Evolutionary conservation across 192 early-diverging fungal genomes (phyloP).

Genomic region (Obelidium mucronatum): DNA sequence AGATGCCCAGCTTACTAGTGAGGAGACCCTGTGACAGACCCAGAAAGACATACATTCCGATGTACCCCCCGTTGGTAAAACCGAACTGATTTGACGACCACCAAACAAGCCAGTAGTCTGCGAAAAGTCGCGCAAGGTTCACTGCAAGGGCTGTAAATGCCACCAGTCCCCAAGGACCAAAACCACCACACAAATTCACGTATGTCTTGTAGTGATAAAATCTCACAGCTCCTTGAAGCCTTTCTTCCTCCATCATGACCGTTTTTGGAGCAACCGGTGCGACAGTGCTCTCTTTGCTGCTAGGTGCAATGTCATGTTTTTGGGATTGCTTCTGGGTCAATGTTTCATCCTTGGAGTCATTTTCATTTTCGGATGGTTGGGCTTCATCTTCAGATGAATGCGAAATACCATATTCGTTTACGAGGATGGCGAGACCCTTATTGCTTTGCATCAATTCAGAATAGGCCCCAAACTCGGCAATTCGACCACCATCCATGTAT

Average conservation of each 20-base stretch:
- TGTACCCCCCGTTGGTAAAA: neutral
- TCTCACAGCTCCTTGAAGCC: constrained; percentile 75
- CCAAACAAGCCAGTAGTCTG: constrained; percentile 27
- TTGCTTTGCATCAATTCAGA: constrained; percentile 54
- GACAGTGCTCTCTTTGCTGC: neutral
- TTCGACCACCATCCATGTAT: constrained; percentile 63
- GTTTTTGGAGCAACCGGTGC: constrained; percentile 39
- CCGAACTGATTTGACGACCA: constrained; percentile 20
- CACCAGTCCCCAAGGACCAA: constrained; percentile 46
- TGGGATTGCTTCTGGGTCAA: neutral
- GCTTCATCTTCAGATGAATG: too few relatives aligned
- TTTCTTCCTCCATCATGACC: constrained; percentile 79
- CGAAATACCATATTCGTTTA: constrained; percentile 8
- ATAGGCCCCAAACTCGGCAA: constrained; percentile 68
- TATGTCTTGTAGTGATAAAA: constrained; percentile 22
- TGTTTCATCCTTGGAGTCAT: neutral
- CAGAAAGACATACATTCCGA: neutral
- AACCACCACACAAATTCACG: constrained; percentile 40
- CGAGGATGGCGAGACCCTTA: constrained; percentile 42
- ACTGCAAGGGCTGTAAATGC: constrained; percentile 48
- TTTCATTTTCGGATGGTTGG: too few relatives aligned
- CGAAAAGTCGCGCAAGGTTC: constrained; percentile 30
- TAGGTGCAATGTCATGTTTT: neutral
- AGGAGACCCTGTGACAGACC: neutral
- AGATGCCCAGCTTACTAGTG: neutral